Evolutionary conservation across 768 basidiomycete genomes (phyloP).

Genomic region (Hirschioporus abietinus): DNA sequence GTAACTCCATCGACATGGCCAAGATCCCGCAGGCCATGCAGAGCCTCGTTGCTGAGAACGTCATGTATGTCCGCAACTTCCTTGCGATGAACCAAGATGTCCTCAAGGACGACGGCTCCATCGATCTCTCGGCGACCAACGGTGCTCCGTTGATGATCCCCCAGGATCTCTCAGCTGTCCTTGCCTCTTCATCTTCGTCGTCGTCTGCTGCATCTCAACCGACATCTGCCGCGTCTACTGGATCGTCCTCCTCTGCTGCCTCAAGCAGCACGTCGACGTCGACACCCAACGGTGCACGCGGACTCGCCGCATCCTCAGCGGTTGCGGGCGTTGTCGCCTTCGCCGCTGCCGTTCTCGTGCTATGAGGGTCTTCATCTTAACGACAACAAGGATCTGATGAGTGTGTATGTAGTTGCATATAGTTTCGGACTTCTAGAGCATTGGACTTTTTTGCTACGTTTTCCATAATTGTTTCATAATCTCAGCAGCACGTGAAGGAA

Average conservation of each 20-base stretch:
- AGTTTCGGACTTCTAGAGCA: too few species aligned
- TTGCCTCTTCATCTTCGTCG: conserved; percentile 33
- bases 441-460: too few species aligned
- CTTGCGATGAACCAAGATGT: conserved; percentile 47
- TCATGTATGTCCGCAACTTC: conserved; percentile 41
- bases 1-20: conserved; percentile 53
- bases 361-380: conserved; percentile 28
- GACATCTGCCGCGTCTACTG: conserved; percentile 21
- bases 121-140: conserved; percentile 39
- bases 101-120: conserved; percentile 41
- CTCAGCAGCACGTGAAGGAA: too few species aligned
- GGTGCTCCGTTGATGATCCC: conserved; percentile 53
- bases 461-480: too few species aligned
- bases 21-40: conserved; percentile 52
- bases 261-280: conserved; percentile 14
- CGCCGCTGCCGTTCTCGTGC: conserved; percentile 34
- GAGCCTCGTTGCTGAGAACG: conserved; percentile 47
- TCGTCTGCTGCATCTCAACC: conserved; percentile 21
- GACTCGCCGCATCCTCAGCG: conserved; percentile 18
- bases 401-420: too few species aligned
- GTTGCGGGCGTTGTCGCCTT: conserved; percentile 36
- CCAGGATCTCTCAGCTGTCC: conserved; percentile 44
- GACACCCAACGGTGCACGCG: conserved; percentile 15
- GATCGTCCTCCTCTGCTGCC: conserved; percentile 14
- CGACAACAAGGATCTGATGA: neutral